Evolutionary conservation across 257 asterid species (phyloP).

Genomic region (Orobanche coerulescens): DNA sequence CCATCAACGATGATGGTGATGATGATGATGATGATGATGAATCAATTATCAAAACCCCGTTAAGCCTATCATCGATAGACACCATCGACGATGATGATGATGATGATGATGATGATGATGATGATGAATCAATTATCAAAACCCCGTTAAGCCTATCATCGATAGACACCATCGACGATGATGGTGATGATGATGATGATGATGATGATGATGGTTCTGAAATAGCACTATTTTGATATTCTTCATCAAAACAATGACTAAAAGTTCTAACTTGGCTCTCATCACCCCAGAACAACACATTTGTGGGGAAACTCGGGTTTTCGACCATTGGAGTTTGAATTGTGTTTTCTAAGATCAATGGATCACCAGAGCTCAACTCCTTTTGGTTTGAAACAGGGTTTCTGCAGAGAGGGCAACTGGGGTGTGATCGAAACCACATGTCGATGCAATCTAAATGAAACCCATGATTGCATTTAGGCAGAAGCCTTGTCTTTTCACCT

Average conservation of each 20-base stretch:
- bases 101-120: constrained; percentile 25
- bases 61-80: constrained; percentile 15
- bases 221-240: constrained; percentile 23
- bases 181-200: constrained; percentile 26
- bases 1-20: constrained; percentile 19
- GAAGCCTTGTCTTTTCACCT: constrained; percentile 56
- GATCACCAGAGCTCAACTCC: constrained; percentile 13
- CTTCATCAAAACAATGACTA: constrained; percentile 36
- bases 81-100: no score
- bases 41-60: not conserved
- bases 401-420: constrained; percentile 82
- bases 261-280: constrained; percentile 57
- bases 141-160: not conserved
- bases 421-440: constrained; percentile 78
- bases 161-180: constrained; percentile 28
- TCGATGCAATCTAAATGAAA: constrained; percentile 80
- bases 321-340: constrained; percentile 29
- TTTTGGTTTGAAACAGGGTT: constrained; percentile 20
- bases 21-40: constrained; percentile 26
- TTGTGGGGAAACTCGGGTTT: constrained; percentile 48
- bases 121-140: not conserved
- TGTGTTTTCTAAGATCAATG: constrained; percentile 19
- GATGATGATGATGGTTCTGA: constrained; percentile 26
- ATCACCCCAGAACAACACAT: constrained; percentile 73
- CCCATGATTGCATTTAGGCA: constrained; percentile 74